Evolutionary conservation across 2,329 filamentous ascomycete genomes (phyloP), one percentile per base, ranked within the genome.

Genomic region (Stagonosporopsis tanaceti): DNA sequence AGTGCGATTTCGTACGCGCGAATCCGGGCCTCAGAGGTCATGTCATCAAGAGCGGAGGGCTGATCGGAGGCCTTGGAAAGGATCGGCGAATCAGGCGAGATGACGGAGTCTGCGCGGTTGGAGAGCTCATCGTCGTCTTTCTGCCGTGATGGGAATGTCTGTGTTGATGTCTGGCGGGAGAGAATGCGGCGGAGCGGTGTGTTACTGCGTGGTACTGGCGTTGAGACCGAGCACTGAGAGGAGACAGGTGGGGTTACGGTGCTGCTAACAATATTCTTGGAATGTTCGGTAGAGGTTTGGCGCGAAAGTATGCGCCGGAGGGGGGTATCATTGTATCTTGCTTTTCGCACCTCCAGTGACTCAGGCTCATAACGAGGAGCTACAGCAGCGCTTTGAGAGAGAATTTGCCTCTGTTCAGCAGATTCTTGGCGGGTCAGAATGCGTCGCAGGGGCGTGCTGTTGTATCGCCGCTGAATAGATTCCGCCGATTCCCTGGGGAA

Each of bases 101-200:
- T 53, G 37, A 57, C 48, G 2, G 48, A 57, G 32, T 52, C 54
- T 6, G 54, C 48, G 34, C 54, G 48, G 25, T 44, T 25, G 6
- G 38, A 44, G 1, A 30, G 12, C 11, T 28, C 12, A 12, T 48
- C 38, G 6, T 45, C 37, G 2, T 57, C 25, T 24, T 44, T 47
- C 37, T 14, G 35, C 24, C 7, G 27, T 14, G 30, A 4, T 9
- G n/a, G 11, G 4, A 17, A 12, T 2, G 17, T n/a, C 3, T 17
- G 38, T 3, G 32, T 3, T 2, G 44, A 45, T 4, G 37, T 20
- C 37, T 57, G 54, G 9, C 54, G 54, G 1, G 32, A 34, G 30
- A 57, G 25, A 14, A 48, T 57, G 25, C 48, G 54, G 15, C 54
- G 48, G 4, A 57, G 54, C 2, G 54, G 54, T 3, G 54, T 57